A percentile compares a stretch with the other conserved stretches of the same genome.
phyloP scores from a whole-genome alignment of 768 basidiomycete species.

The Auricularia auricula-judae region DNA sequence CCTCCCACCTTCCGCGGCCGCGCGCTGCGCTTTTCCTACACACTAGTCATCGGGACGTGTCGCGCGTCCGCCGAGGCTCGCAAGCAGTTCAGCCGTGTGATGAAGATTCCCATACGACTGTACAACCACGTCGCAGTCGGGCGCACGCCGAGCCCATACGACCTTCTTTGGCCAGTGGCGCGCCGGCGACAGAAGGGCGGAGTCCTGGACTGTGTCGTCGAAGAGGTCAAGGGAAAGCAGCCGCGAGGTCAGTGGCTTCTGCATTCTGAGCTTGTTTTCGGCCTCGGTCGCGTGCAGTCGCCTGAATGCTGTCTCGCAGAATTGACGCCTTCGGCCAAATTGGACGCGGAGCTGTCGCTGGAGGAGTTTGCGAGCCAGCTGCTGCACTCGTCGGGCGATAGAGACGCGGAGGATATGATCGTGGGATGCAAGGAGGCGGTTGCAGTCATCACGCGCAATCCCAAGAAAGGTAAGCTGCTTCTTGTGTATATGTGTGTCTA shows the following conservation, averaged over 20 bases:
- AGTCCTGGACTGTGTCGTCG: conserved; percentile 16
- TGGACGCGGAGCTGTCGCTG: neutral
- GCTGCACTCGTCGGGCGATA: conserved; percentile 1
- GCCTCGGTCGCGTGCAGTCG: no score
- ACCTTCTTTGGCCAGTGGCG: conserved; percentile 71
- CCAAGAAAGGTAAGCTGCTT: conserved; percentile 61
- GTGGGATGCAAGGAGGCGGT: conserved; percentile 63
- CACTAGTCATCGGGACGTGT: conserved; percentile 82
- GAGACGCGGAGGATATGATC: conserved; percentile 34
- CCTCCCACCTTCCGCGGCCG: conserved; percentile 89
- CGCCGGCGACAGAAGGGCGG: conserved; percentile 19
- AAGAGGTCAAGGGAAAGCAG: conserved; percentile 9
- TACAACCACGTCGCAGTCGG: conserved; percentile 76
- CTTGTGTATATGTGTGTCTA: neutral
- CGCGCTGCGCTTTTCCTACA: conserved; percentile 76
- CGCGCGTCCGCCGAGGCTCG: conserved; percentile 29
- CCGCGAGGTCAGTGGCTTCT: neutral
- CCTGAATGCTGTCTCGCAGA: neutral
- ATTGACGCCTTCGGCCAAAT: neutral
- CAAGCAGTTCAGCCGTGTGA: conserved; percentile 43
- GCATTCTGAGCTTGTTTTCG: no score
- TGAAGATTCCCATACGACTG: conserved; percentile 85
- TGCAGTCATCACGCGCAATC: conserved; percentile 80
- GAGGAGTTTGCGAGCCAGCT: neutral
- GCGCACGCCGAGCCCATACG: conserved; percentile 53